These are phyloP conservation scores for Eucalyptus regnans DNA, from an alignment of 345 rosid genomes.

Conservation along the genomic window DNA sequence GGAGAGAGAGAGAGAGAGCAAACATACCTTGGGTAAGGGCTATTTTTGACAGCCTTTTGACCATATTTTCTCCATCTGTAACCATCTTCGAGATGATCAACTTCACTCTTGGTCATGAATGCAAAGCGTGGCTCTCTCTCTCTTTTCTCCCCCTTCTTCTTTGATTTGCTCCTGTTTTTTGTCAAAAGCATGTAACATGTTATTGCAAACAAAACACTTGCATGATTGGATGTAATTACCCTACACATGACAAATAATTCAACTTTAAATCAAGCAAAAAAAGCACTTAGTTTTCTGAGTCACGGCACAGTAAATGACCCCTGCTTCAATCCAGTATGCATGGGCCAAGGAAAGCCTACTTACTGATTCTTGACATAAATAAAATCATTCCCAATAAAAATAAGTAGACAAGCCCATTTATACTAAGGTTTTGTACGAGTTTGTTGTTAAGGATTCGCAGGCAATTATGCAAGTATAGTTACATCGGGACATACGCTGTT, in stretches of 20 bases:
- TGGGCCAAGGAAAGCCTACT: neutral
- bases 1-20: neutral
- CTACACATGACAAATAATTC: neutral
- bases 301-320: neutral
- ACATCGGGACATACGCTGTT: neutral
- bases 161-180: constrained; percentile 27
- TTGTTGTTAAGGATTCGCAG: neutral
- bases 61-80: constrained; percentile 91
- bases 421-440: neutral
- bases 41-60: constrained; percentile 78
- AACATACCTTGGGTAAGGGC: constrained; percentile 58
- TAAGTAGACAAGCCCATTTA: neutral
- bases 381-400: neutral
- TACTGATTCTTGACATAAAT: neutral
- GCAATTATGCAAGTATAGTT: neutral
- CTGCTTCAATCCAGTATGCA: neutral
- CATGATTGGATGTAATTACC: neutral
- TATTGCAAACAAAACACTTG: neutral
- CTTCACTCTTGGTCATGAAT: constrained; percentile 78
- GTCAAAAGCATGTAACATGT: neutral
- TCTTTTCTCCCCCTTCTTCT: constrained; percentile 46
- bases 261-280: neutral
- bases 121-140: constrained; percentile 65
- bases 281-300: neutral
- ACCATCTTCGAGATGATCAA: constrained; percentile 86